Evolutionary conservation across 192 early-diverging fungal genomes (phyloP).

Genomic region (Linnemannia hyalina): DNA sequence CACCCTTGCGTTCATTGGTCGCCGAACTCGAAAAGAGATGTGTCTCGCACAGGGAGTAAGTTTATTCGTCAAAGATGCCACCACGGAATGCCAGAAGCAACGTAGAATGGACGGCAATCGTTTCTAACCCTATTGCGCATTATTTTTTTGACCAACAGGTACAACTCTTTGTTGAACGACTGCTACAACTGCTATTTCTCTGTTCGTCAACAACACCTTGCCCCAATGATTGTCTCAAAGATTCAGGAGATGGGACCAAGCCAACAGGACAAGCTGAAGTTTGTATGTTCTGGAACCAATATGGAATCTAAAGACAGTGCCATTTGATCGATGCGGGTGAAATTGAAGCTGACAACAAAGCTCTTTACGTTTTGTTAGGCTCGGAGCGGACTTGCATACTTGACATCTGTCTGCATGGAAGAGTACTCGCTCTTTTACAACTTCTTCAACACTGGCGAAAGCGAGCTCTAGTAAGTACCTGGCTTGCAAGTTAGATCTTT

Average conservation of each 20-base stretch:
- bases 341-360: not conserved
- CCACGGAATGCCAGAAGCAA: not conserved
- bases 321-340: not conserved
- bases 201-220: slow-evolving; percentile 76
- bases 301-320: not conserved
- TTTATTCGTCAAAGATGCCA: not conserved
- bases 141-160: slow-evolving; percentile 55
- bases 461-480: slow-evolving; percentile 77
- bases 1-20: slow-evolving; percentile 72
- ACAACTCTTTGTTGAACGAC: slow-evolving; percentile 78
- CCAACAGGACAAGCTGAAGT: slow-evolving; percentile 63
- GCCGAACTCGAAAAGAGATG: slow-evolving; percentile 83
- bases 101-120: not conserved
- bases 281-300: slow-evolving; percentile 59
- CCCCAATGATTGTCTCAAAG: slow-evolving; percentile 71
- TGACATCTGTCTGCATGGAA: slow-evolving; percentile 86
- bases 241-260: slow-evolving; percentile 71
- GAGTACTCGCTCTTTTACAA: slow-evolving; percentile 85
- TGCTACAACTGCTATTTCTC: slow-evolving; percentile 83
- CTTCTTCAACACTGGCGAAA: slow-evolving; percentile 83
- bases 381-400: slow-evolving; percentile 84
- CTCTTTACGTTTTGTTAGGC: slow-evolving; percentile 57
- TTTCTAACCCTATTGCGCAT: not conserved
- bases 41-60: slow-evolving; percentile 77
- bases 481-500: not conserved